These are phyloP conservation scores for Erythrophleum ivorense DNA, from an alignment of 331 rosid species.

Conservation along the genomic window DNA sequence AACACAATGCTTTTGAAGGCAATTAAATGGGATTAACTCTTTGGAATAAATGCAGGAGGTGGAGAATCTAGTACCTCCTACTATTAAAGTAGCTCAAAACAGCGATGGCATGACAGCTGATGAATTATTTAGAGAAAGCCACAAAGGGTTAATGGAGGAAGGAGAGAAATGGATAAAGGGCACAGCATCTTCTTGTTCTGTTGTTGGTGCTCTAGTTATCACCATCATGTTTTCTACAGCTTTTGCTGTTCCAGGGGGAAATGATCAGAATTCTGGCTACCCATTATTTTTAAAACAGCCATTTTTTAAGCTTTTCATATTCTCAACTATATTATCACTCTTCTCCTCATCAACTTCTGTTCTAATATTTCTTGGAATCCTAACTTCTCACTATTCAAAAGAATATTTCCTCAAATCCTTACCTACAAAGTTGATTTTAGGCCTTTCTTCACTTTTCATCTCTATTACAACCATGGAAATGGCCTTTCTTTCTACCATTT, in stretches of 20 bases:
- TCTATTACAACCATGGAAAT: background rate
- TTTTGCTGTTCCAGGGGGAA: conserved; percentile 34
- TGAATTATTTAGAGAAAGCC: conserved; percentile 24
- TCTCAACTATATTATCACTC: conserved; percentile 1
- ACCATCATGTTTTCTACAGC: conserved; percentile 38
- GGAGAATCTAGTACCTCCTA: background rate
- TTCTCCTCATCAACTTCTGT: conserved; percentile 28
- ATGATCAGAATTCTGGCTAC: background rate
- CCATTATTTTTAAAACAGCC: background rate
- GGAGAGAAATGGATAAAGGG: conserved; percentile 34
- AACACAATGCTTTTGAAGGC: background rate
- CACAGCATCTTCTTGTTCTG: conserved; percentile 10
- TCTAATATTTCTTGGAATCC: conserved; percentile 24
- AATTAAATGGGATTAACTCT: background rate
- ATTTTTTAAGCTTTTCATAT: background rate
- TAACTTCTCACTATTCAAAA: conserved; percentile 22
- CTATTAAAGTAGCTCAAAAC: background rate
- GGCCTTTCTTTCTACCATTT: background rate
- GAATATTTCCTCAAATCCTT: conserved; percentile 18
- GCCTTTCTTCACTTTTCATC: background rate
- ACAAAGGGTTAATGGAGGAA: background rate
- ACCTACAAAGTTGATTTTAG: background rate
- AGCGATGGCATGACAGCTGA: background rate
- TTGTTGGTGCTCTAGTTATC: conserved; percentile 17
- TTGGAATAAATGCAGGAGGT: conserved; percentile 2